Evolutionary conservation across 768 basidiomycete species (phyloP).

Genomic region (Boletales sp.): DNA sequence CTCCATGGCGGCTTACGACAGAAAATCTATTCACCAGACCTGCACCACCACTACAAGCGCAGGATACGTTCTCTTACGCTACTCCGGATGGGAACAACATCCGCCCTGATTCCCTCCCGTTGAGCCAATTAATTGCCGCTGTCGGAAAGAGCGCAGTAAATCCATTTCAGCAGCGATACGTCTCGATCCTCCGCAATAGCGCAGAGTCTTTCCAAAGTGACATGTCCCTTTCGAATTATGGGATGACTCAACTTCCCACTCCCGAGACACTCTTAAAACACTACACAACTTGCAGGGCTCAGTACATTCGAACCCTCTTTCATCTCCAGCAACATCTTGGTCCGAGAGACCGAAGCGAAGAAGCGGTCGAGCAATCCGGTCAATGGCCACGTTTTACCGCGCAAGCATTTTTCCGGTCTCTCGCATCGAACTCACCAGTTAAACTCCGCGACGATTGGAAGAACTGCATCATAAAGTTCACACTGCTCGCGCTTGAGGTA

Average conservation of each 20-base stretch:
- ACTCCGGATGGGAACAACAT: neutral
- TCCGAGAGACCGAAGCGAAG: constrained; percentile 10
- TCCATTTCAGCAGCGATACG: neutral
- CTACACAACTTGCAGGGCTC: neutral
- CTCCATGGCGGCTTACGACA: neutral
- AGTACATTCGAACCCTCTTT: neutral
- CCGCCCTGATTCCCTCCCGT: neutral
- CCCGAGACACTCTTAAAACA: neutral
- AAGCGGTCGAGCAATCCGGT: constrained; percentile 8
- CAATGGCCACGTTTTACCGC: constrained; percentile 35
- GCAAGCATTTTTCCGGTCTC: constrained; percentile 24
- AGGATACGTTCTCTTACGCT: neutral
- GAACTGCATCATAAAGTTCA: constrained; percentile 23
- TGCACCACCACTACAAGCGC: neutral
- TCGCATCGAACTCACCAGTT: constrained; percentile 19
- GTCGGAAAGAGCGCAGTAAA: neutral
- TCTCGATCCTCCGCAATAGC: too few relatives aligned
- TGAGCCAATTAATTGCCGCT: neutral
- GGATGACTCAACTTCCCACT: neutral
- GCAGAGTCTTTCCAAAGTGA: neutral
- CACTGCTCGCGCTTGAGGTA: constrained; percentile 23
- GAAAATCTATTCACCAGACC: constrained; percentile 2
- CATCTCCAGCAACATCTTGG: neutral
- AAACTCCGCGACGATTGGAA: constrained; percentile 22
- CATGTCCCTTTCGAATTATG: neutral